A percentile compares a stretch with the other conserved stretches of the same genome.
These are phyloP conservation scores for Reticulascus tulasneorum DNA, from an alignment of 2,329 filamentous ascomycete species.

Conservation along the genomic window DNA sequence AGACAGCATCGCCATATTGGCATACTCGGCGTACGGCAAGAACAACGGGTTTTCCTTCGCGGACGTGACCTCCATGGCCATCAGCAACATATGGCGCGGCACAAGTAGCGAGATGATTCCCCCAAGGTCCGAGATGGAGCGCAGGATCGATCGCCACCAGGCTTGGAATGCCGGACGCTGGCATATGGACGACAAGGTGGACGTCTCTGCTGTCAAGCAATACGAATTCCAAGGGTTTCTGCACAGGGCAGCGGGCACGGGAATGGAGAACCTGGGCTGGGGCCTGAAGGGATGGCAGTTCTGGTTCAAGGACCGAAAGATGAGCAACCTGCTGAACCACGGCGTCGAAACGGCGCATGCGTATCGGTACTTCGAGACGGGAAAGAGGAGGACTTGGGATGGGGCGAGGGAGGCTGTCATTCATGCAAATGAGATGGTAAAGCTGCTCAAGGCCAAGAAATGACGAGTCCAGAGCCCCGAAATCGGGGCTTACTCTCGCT, in stretches of 20 bases:
- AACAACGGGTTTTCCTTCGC: constrained; percentile 27
- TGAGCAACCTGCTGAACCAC: constrained; percentile 32
- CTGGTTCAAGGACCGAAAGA: constrained; percentile 31
- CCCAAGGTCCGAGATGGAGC: constrained; percentile 21
- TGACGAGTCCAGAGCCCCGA: no score
- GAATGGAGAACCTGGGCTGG: constrained; percentile 37
- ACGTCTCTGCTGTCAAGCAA: constrained; percentile 19
- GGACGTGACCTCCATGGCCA: constrained; percentile 34
- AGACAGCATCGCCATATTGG: constrained; percentile 30
- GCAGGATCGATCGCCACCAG: constrained; percentile 20
- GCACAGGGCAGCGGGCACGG: constrained; percentile 35
- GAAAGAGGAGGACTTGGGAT: constrained; percentile 32
- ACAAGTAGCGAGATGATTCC: constrained; percentile 23
- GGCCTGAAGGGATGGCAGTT: constrained; percentile 37
- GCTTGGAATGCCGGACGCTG: constrained; percentile 21
- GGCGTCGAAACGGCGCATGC: constrained; percentile 36
- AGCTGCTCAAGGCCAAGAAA: constrained; percentile 18
- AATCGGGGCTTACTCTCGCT: no score
- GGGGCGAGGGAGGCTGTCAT: constrained; percentile 32
- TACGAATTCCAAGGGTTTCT: constrained; percentile 30
- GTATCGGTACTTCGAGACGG: constrained; percentile 37
- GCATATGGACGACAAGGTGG: constrained; percentile 13
- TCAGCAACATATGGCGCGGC: constrained; percentile 34
- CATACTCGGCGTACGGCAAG: constrained; percentile 23
- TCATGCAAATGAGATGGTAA: constrained; percentile 23